Percentiles rank a stretch among this genome's conserved stretches.
Evolutionary conservation across 257 asterid genomes (phyloP).

Genomic region (Solanum dulcamara): DNA sequence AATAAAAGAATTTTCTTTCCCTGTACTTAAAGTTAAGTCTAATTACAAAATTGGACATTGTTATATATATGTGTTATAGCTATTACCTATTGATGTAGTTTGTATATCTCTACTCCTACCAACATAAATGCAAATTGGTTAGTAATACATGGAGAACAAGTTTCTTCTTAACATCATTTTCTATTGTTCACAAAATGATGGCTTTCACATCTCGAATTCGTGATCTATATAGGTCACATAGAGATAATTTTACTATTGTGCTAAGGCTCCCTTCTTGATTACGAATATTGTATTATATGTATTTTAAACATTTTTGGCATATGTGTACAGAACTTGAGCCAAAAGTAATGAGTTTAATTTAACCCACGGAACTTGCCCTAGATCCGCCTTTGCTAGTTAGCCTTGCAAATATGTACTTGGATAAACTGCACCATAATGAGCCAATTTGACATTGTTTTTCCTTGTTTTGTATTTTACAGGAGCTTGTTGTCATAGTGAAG

Average conservation of each 20-base stretch:
- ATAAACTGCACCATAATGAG: background rate
- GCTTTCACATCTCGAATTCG: background rate
- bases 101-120: background rate
- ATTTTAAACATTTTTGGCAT: background rate
- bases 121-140: background rate
- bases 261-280: background rate
- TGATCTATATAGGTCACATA: background rate
- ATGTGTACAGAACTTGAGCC: background rate
- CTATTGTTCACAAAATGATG: no score
- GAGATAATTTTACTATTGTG: background rate
- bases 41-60: background rate
- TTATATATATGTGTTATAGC: background rate
- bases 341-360: background rate
- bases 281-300: background rate
- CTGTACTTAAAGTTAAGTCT: background rate
- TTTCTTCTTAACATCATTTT: background rate
- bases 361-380: background rate
- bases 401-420: background rate
- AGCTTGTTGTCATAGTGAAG: constrained; percentile 12
- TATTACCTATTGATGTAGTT: background rate
- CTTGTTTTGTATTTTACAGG: constrained; percentile 16
- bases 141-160: background rate
- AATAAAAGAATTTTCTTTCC: background rate
- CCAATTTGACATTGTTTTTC: background rate
- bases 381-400: background rate